Conservation (phyloP, 768 basidiomycete genomes). For the Crucibulum laeve region DNA sequence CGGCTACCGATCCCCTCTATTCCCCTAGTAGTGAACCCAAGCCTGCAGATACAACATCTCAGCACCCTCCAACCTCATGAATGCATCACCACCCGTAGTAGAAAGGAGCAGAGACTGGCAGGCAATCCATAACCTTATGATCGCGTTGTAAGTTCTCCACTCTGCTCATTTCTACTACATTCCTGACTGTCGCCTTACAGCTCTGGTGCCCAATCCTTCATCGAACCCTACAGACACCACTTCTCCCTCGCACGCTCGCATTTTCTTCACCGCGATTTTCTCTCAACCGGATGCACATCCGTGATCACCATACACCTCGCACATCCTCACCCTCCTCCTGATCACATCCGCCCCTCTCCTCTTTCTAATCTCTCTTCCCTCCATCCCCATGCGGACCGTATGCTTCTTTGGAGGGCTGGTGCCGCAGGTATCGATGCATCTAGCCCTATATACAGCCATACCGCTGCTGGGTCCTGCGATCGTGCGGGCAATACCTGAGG, state of each 20-base stretch:
- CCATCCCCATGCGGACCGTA: slow-evolving; percentile 43
- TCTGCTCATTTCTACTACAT: not conserved
- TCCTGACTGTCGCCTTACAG: slow-evolving; percentile 27
- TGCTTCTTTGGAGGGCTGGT: slow-evolving; percentile 44
- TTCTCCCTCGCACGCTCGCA: slow-evolving; percentile 45
- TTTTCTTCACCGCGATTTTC: slow-evolving; percentile 19
- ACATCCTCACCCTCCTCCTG: slow-evolving; percentile 46
- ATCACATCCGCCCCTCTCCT: slow-evolving; percentile 48
- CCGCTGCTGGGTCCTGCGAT: slow-evolving; percentile 15
- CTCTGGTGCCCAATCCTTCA: slow-evolving; percentile 54
- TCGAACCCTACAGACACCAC: slow-evolving; percentile 47
- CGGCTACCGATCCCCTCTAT: slow-evolving; percentile 12
- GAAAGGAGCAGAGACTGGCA: slow-evolving; percentile 80
- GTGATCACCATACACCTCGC: slow-evolving; percentile 45
- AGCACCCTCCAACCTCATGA: slow-evolving; percentile 25
- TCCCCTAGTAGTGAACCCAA: slow-evolving; percentile 3
- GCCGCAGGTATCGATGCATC: slow-evolving; percentile 53
- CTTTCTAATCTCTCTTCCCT: slow-evolving; percentile 38
- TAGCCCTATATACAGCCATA: slow-evolving; percentile 27
- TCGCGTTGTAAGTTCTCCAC: slow-evolving; percentile 51
- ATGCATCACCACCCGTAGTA: slow-evolving; percentile 29
- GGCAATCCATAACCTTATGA: slow-evolving; percentile 91
- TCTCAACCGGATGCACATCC: slow-evolving; percentile 8
- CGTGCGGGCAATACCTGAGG: slow-evolving; percentile 4
- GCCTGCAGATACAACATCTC: slow-evolving; percentile 4